Conservation (phyloP, 2,329 filamentous ascomycete genomes). For the Raffaelea arxii region DNA sequence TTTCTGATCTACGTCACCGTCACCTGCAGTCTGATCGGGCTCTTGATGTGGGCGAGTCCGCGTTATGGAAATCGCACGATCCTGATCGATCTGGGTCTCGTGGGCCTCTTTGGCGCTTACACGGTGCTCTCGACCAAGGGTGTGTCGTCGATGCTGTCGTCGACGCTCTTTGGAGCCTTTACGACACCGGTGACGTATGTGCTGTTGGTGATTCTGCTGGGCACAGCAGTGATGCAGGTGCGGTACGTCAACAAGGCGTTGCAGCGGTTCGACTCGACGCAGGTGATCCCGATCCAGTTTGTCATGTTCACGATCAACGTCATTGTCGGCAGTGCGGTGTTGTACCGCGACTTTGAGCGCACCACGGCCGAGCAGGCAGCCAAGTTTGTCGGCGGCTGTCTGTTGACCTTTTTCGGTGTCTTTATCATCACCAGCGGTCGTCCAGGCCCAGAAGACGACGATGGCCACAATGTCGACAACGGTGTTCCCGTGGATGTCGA, state of each 20-base stretch:
- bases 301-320: slow-evolving; percentile 94
- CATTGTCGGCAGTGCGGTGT: slow-evolving; percentile 82
- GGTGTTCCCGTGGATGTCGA: slow-evolving; percentile 37
- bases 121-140: slow-evolving; percentile 96
- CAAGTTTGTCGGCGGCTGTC: slow-evolving; percentile 85
- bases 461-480: slow-evolving; percentile 42
- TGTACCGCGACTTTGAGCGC: slow-evolving; percentile 92
- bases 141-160: slow-evolving; percentile 88
- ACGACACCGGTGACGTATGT: slow-evolving; percentile 87
- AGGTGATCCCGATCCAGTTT: slow-evolving; percentile 96
- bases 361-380: slow-evolving; percentile 61
- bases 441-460: slow-evolving; percentile 45
- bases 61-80: slow-evolving; percentile 80
- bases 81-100: slow-evolving; percentile 83
- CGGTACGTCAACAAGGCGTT: slow-evolving; percentile 85
- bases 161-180: slow-evolving; percentile 79
- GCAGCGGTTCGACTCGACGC: slow-evolving; percentile 91
- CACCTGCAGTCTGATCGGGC: slow-evolving; percentile 61
- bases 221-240: slow-evolving; percentile 90
- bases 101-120: slow-evolving; percentile 90
- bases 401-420: slow-evolving; percentile 91
- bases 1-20: slow-evolving; percentile 86
- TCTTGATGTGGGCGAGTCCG: slow-evolving; percentile 73
- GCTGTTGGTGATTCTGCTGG: slow-evolving; percentile 67
- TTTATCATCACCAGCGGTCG: slow-evolving; percentile 91